Percentiles rank a stretch among this genome's conserved stretches.
Conservation (phyloP, 371 early-diverging fungal genomes). For the Lichtheimia hyalospora region DNA sequence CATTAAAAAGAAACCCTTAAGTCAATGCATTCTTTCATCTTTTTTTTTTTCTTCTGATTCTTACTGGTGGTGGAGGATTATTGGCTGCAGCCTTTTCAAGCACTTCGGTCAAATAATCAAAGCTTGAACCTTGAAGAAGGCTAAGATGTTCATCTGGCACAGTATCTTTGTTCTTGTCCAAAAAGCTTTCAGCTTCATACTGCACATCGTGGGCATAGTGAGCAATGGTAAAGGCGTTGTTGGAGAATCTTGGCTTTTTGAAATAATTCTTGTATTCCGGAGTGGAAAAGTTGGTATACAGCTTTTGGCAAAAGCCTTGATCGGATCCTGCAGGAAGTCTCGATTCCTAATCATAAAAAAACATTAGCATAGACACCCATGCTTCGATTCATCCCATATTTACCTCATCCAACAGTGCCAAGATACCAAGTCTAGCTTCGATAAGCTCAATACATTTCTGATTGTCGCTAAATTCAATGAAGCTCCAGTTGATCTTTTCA, state of each 20-base stretch:
- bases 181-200: slow-evolving; percentile 91
- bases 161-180: slow-evolving; percentile 98
- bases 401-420: slow-evolving; percentile 95
- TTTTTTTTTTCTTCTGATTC: neutral
- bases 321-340: slow-evolving; percentile 93
- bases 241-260: slow-evolving; percentile 87
- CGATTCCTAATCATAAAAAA: slow-evolving; percentile 53
- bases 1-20: neutral
- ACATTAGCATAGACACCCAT: neutral
- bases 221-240: slow-evolving; percentile 77
- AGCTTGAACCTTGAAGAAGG: slow-evolving; percentile 69
- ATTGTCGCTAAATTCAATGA: slow-evolving; percentile 98
- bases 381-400: slow-evolving; percentile 13
- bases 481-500: slow-evolving; percentile 90
- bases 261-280: slow-evolving; percentile 76
- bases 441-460: slow-evolving; percentile 98
- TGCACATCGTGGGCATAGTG: slow-evolving; percentile 94
- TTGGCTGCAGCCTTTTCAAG: slow-evolving; percentile 51
- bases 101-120: slow-evolving; percentile 79
- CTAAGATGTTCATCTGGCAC: slow-evolving; percentile 90
- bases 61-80: slow-evolving; percentile 41
- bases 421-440: slow-evolving; percentile 93
- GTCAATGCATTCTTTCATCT: neutral
- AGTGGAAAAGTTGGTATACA: slow-evolving; percentile 78
- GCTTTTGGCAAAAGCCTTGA: slow-evolving; percentile 76